Conservation (phyloP, 805 yeast genomes). For the Lipomyces spencermartinsiae region DNA sequence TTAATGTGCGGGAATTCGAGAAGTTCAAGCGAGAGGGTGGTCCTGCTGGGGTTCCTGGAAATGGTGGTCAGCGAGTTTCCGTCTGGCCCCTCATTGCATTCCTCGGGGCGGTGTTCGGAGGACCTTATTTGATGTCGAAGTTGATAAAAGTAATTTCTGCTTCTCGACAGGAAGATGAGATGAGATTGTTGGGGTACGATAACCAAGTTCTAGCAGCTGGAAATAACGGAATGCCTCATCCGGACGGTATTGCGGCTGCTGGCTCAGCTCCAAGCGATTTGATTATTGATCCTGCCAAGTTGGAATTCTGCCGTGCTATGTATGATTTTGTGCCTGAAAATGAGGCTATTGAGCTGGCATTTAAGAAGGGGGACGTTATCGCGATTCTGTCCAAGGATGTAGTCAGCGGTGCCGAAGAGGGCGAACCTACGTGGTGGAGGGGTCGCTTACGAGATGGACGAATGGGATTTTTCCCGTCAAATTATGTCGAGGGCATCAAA, state of each 20-base stretch:
- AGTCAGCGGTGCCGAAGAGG: conserved; percentile 72
- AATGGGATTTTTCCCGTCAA: conserved; percentile 88
- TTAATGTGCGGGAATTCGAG: conserved; percentile 71
- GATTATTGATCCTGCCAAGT: conserved; percentile 60
- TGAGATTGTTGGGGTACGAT: conserved; percentile 34
- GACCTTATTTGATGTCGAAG: conserved; percentile 84
- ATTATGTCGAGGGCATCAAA: conserved; percentile 65
- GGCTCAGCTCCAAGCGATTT: conserved; percentile 22
- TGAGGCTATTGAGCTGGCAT: conserved; percentile 77
- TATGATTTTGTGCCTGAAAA: conserved; percentile 94
- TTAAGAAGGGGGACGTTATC: conserved; percentile 82
- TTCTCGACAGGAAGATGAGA: conserved; percentile 46
- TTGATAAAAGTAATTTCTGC: conserved; percentile 59
- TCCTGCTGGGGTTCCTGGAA: conserved; percentile 39
- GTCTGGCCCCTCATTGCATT: conserved; percentile 73
- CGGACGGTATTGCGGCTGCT: conserved; percentile 16
- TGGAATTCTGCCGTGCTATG: conserved; percentile 87
- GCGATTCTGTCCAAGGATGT: conserved; percentile 85
- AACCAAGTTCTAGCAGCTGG: conserved; percentile 42
- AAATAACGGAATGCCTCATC: conserved; percentile 29
- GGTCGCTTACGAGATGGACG: conserved; percentile 88
- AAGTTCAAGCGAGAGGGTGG: conserved; percentile 62
- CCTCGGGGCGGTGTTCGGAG: conserved; percentile 87
- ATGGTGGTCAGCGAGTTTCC: conserved; percentile 44
- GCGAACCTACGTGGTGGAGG: conserved; percentile 81